Conservation (phyloP, 306 rosid species). For the Cucumis hystrix region DNA sequence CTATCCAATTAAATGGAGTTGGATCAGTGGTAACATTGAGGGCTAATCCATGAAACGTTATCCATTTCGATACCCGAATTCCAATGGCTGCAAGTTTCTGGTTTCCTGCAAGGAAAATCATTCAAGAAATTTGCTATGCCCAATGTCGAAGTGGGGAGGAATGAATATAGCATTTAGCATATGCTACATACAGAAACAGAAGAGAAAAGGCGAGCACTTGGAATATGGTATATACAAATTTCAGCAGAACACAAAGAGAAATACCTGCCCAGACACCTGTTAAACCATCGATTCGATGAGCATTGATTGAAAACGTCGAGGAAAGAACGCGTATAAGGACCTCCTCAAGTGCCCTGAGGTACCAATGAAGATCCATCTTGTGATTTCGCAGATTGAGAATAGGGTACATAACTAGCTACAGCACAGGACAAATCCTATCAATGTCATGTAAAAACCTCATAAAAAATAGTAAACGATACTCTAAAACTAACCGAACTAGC, state of each 20-base stretch:
- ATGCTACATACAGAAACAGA: neutral
- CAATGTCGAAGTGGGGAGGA: neutral
- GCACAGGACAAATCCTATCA: slow-evolving; percentile 5
- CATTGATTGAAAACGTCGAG: slow-evolving; percentile 56
- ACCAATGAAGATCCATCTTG: slow-evolving; percentile 82
- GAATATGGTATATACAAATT: neutral
- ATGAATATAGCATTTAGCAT: neutral
- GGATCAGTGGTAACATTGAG: slow-evolving; percentile 56
- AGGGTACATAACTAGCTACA: slow-evolving; percentile 79
- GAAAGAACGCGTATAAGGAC: slow-evolving; percentile 62
- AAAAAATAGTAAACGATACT: neutral
- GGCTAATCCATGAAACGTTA: slow-evolving; percentile 64
- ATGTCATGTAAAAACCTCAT: neutral
- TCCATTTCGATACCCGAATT: slow-evolving; percentile 46
- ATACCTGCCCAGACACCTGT: slow-evolving; percentile 93
- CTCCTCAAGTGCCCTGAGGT: slow-evolving; percentile 75
- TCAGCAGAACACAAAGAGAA: neutral
- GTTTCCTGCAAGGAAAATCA: slow-evolving; percentile 33
- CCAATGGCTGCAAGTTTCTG: slow-evolving; percentile 75
- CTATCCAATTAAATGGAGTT: slow-evolving; percentile 44
- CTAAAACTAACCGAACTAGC: neutral
- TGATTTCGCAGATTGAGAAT: slow-evolving; percentile 73
- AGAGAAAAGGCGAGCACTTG: neutral
- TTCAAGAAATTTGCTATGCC: neutral
- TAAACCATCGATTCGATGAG: slow-evolving; percentile 55